Base-by-base conservation (phyloP, 345 rosid genomes). In the Euphorbia tirucalli region DNA sequence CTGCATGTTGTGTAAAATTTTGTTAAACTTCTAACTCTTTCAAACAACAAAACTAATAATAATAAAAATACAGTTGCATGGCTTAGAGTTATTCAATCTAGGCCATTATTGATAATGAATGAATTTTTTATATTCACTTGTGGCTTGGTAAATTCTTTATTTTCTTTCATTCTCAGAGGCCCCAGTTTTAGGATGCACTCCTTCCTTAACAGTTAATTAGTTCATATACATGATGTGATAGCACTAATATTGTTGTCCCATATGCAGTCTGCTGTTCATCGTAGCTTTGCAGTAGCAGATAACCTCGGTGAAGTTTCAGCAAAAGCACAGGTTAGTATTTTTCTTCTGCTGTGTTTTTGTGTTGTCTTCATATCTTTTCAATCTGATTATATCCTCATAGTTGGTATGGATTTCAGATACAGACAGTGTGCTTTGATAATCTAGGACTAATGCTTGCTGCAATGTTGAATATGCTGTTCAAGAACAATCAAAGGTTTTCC, bases 261-360 rank as follows among this genome's bases (percentile, higher is more conserved):
- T 46, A 27, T 61, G 67, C 72, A 90, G 98, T 85, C 98, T 71
- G 86, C 97, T 61, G 82, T 93, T 73, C 95, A 90, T 80, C 80
- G 90, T 68, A 93, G 98, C 85, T 93, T 93, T 86, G 95, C 98
- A n/a, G 69, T 93, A 66, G 92, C 89, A 28, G 97, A 89, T 85
- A 93, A 93, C 84, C 87, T 90, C 41, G 98, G 97, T 81, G 98
- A 93, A 88, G 87, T 90, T 75, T 90, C 98, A 71, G 97, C 97
- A 2, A 93, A 93, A 80, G 83, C 98, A 57, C 97, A 93, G 90
- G 97, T 93, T 66, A 48, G 46, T 65, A 66, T 58, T 28, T 52
- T 56, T n/a, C n/a, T 55, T 50, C 67, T 22, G 50, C 75, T 52
- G 44, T 41, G 25, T 59, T 6, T 27, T 76, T 39, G 27, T 46